phyloP scores from a whole-genome alignment of 768 basidiomycete genomes.

The Podaxis mareebaensis region DNA sequence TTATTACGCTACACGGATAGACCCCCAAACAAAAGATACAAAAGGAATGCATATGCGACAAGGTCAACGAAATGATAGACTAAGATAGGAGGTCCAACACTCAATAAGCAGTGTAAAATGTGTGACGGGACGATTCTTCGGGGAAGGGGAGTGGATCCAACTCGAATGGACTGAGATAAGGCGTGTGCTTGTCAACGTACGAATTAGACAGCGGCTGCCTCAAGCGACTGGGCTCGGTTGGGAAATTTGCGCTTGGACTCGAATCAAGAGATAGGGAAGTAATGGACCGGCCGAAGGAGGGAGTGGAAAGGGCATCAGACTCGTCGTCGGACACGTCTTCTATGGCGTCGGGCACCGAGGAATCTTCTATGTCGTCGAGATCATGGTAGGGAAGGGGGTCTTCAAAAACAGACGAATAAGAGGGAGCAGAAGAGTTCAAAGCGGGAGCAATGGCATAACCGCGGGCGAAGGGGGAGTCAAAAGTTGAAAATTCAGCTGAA shows the following conservation, averaged over 20 bases:
- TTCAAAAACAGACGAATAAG: conserved; percentile 44
- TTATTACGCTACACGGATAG: conserved; percentile 15
- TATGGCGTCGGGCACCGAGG: conserved; percentile 76
- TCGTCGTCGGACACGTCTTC: conserved; percentile 87
- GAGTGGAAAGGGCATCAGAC: conserved; percentile 69
- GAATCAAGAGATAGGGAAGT: conserved; percentile 56
- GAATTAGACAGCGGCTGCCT: conserved; percentile 55
- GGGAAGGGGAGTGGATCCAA: conserved; percentile 74
- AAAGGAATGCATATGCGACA: conserved; percentile 21
- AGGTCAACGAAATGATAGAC: conserved; percentile 26
- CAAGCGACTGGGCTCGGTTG: conserved; percentile 46
- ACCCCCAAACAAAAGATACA: conserved; percentile 16
- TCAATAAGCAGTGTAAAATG: conserved; percentile 57
- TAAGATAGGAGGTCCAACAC: conserved; percentile 29
- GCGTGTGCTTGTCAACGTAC: conserved; percentile 60
- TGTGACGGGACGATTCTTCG: conserved; percentile 34
- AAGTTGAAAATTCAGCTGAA: conserved; percentile 31
- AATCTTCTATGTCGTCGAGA: conserved; percentile 64
- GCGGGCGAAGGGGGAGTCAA: conserved; percentile 31
- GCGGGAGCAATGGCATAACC: conserved; percentile 50
- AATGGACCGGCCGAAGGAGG: conserved; percentile 57
- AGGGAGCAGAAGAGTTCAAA: conserved; percentile 47
- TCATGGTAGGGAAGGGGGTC: conserved; percentile 66
- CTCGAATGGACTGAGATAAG: conserved; percentile 65
- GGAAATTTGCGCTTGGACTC: conserved; percentile 49